Percentiles rank a stretch among this genome's conserved stretches.
phyloP scores from a whole-genome alignment of 2,329 filamentous ascomycete species.

The Aspergillus spinulosporus region DNA sequence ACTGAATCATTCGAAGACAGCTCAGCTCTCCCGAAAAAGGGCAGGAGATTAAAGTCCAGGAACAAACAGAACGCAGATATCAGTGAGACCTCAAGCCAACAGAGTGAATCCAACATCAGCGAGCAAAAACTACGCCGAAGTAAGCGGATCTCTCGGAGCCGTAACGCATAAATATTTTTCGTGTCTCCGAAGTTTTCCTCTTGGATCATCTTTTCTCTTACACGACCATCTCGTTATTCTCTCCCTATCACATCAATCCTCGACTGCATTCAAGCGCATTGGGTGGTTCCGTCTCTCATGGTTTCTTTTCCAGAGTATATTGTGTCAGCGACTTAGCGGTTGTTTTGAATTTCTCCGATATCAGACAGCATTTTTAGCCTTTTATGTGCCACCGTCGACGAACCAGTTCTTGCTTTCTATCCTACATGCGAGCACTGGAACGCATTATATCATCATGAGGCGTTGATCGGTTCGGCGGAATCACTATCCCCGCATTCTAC shows the following conservation, averaged over 20 bases:
- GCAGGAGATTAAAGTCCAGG: slow-evolving; percentile 14
- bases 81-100: slow-evolving; percentile 18
- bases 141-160: slow-evolving; percentile 22
- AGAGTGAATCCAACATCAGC: slow-evolving; percentile 17
- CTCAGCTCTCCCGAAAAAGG: slow-evolving; percentile 4
- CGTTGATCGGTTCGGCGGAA: not conserved
- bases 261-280: slow-evolving; percentile 22
- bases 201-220: not conserved
- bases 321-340: slow-evolving; percentile 19
- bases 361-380: slow-evolving; percentile 13
- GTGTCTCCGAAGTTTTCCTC: not conserved
- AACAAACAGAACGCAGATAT: slow-evolving; percentile 10
- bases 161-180: slow-evolving; percentile 8
- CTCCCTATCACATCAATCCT: slow-evolving; percentile 1
- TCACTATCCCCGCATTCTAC: slow-evolving; percentile 2
- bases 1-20: slow-evolving; percentile 12
- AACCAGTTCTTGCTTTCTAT: slow-evolving; percentile 3
- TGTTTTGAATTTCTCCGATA: slow-evolving; percentile 11
- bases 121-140: slow-evolving; percentile 25
- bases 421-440: slow-evolving; percentile 11
- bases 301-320: slow-evolving; percentile 13
- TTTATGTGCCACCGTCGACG: slow-evolving; percentile 4
- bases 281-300: slow-evolving; percentile 13
- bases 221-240: not conserved
- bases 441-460: not conserved